These are phyloP conservation scores for Thelonectria rubi DNA, from an alignment of 2,329 filamentous ascomycete species.

Conservation along the genomic window DNA sequence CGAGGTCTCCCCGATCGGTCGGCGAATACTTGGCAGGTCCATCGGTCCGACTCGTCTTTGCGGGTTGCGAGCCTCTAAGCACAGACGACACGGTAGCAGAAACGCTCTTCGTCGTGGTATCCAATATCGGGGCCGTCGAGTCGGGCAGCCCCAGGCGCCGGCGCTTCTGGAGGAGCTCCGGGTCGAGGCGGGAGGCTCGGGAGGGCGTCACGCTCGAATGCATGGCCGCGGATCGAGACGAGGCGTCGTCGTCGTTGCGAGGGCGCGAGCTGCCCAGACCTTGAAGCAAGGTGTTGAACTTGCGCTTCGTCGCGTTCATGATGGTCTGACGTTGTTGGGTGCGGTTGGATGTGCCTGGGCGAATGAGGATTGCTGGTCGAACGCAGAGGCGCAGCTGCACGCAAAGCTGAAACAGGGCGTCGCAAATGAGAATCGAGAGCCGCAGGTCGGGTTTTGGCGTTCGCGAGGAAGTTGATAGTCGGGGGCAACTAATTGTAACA, in stretches of 20 bases:
- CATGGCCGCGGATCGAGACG: conserved; percentile 23
- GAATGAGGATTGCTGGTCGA: too few relatives aligned
- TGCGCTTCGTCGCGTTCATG: conserved; percentile 84
- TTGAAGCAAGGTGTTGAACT: conserved; percentile 81
- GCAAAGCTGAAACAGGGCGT: background rate
- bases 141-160: conserved; percentile 59
- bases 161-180: conserved; percentile 61
- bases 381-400: background rate
- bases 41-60: conserved; percentile 34
- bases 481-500: background rate
- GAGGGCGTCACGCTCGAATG: conserved; percentile 21
- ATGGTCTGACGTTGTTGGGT: conserved; percentile 24
- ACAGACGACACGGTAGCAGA: conserved; percentile 37
- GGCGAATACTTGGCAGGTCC: conserved; percentile 78
- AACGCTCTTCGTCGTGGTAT: conserved; percentile 30
- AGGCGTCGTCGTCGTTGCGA: conserved; percentile 23
- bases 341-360: background rate
- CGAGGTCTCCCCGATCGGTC: conserved; percentile 82
- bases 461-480: background rate
- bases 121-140: conserved; percentile 49
- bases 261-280: conserved; percentile 61
- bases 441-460: background rate
- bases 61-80: conserved; percentile 36
- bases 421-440: background rate
- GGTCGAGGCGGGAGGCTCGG: conserved; percentile 40